Evolutionary conservation across 345 rosid species (phyloP).

Genomic region (Rhizophora apiculata): DNA sequence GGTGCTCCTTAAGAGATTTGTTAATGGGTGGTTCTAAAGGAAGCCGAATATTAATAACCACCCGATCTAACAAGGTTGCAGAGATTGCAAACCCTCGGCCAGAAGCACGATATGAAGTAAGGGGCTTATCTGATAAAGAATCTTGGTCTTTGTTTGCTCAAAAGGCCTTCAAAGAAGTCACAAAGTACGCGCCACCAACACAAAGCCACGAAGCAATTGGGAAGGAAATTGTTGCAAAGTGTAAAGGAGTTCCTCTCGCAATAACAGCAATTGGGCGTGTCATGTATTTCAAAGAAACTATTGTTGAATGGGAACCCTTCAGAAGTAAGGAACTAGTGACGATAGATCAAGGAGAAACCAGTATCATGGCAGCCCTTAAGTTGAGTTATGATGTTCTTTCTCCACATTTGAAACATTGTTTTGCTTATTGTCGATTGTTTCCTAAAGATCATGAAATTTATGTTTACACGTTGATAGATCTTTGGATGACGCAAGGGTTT

Average conservation of each 20-base stretch:
- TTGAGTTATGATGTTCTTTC: conserved; percentile 15
- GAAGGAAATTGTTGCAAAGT: conserved; percentile 5
- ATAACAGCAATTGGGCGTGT: conserved; percentile 13
- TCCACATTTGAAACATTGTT: conserved; percentile 28
- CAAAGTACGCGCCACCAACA: too few relatives aligned
- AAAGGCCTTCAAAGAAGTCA: too few relatives aligned
- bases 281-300: conserved; percentile 8
- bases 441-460: conserved; percentile 15
- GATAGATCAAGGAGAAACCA: too few relatives aligned
- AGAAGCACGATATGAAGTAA: not conserved
- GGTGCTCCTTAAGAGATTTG: conserved; percentile 10
- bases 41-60: conserved; percentile 18
- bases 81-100: not conserved
- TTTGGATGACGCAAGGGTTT: conserved; percentile 17
- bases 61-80: conserved; percentile 20
- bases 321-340: too few relatives aligned
- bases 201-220: not conserved
- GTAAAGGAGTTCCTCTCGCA: conserved; percentile 3
- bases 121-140: not conserved
- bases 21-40: not conserved
- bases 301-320: conserved; percentile 12
- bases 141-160: too few relatives aligned
- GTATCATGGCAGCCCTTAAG: too few relatives aligned
- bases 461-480: not conserved
- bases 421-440: conserved; percentile 27